Conservation (phyloP, 2,329 filamentous ascomycete genomes). For the Penicillium decumbens region DNA sequence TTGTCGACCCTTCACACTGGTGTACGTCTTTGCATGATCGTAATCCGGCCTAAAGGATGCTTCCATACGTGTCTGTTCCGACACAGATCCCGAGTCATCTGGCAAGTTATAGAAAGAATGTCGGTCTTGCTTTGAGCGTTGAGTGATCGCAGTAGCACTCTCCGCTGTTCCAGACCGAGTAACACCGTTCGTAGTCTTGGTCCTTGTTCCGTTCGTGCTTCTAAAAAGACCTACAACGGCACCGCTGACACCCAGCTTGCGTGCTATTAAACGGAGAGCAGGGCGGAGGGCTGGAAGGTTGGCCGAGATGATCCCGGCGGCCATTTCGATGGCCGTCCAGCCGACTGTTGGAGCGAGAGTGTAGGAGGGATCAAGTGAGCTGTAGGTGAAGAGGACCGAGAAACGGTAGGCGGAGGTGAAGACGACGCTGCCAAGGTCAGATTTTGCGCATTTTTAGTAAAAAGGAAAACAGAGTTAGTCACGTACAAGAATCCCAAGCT, state of each 20-base stretch:
- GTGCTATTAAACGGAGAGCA: conserved; percentile 19
- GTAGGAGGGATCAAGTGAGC: conserved; percentile 21
- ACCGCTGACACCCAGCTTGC: conserved; percentile 16
- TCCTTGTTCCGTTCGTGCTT: conserved; percentile 3
- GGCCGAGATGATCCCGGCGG: conserved; percentile 27
- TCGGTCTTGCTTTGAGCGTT: conserved; percentile 6
- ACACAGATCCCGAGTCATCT: conserved; percentile 8
- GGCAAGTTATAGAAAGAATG: conserved; percentile 21
- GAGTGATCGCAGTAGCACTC: conserved; percentile 1
- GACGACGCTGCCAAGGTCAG: conserved; percentile 19
- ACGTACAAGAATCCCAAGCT: conserved; percentile 24
- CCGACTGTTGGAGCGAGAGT: conserved; percentile 27
- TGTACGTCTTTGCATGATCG: conserved; percentile 14
- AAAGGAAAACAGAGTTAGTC: neutral
- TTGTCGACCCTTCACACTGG: conserved; percentile 13
- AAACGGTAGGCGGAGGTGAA: conserved; percentile 28
- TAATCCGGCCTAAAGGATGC: conserved; percentile 19
- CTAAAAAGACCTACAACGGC: conserved; percentile 13
- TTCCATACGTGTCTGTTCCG: conserved; percentile 2
- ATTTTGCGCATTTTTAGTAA: neutral
- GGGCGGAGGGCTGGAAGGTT: conserved; percentile 26
- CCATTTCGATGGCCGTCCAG: conserved; percentile 26
- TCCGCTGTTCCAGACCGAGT: neutral
- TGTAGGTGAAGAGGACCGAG: conserved; percentile 26
- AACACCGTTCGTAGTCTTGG: conserved; percentile 3